phyloP scores from a whole-genome alignment of 345 rosid species.

The Hevea brasiliensis region DNA sequence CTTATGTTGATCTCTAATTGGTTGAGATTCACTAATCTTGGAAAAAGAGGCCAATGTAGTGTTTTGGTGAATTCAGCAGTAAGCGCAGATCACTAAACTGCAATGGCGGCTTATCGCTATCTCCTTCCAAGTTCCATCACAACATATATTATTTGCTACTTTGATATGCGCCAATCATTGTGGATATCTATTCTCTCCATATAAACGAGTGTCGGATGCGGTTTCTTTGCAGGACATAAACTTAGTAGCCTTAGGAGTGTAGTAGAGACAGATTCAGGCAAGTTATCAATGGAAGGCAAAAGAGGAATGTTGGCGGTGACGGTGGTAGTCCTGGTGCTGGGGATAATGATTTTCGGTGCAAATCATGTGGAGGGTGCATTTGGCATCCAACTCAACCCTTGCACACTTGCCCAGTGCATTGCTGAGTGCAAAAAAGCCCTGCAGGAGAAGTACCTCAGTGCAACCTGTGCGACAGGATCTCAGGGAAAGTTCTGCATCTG shows the following conservation, averaged over 20 bases:
- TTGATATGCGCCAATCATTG: constrained; percentile 8
- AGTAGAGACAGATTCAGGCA: neutral
- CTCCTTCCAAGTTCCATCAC: too few species aligned
- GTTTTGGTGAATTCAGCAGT: constrained; percentile 14
- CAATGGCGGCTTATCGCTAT: neutral
- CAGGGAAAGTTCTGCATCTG: constrained; percentile 37
- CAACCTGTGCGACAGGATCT: constrained; percentile 30
- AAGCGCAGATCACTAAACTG: constrained; percentile 13
- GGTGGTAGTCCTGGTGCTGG: neutral
- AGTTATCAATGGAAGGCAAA: constrained; percentile 13
- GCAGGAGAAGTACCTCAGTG: constrained; percentile 34
- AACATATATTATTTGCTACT: neutral
- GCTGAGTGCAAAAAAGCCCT: constrained; percentile 35
- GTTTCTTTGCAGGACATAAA: neutral
- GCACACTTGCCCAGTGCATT: constrained; percentile 32
- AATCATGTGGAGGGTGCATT: constrained; percentile 26
- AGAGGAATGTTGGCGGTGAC: constrained; percentile 4
- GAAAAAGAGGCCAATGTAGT: neutral
- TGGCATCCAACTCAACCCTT: constrained; percentile 38
- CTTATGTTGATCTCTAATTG: constrained; percentile 16
- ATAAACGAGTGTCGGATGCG: constrained; percentile 20
- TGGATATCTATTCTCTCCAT: neutral
- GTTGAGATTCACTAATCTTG: constrained; percentile 8
- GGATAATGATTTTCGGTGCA: constrained; percentile 15
- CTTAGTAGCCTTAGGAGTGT: neutral